phyloP scores from a whole-genome alignment of 2,329 filamentous ascomycete genomes.

The Sporothrix euskadiensis region DNA sequence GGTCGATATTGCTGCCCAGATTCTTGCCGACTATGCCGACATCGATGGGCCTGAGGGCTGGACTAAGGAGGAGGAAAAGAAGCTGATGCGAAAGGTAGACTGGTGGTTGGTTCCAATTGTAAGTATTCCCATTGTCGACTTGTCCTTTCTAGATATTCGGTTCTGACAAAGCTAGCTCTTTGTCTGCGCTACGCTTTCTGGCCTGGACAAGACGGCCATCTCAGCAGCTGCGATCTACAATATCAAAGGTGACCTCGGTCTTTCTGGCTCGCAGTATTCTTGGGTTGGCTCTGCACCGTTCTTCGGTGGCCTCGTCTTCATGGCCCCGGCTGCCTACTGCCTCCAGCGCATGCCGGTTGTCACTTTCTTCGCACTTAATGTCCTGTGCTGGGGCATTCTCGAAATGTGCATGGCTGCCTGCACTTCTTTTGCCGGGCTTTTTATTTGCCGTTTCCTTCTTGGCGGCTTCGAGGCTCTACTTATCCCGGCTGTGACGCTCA shows the following conservation, averaged over 20 bases:
- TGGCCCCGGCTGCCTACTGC: conserved; percentile 34
- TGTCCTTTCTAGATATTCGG: conserved; percentile 24
- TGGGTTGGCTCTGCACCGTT: conserved; percentile 35
- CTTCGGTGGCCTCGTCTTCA: conserved; percentile 35
- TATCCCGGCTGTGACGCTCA: conserved; percentile 34
- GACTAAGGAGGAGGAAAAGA: conserved; percentile 32
- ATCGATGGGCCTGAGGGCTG: conserved; percentile 29
- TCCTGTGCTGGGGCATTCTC: conserved; percentile 33
- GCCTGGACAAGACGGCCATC: conserved; percentile 35
- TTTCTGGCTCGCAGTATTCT: conserved; percentile 36
- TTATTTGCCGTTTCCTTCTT: conserved; percentile 34
- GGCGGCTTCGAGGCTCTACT: conserved; percentile 34
- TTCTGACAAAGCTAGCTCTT: conserved; percentile 10
- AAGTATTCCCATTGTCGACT: neutral
- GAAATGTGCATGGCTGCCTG: conserved; percentile 34
- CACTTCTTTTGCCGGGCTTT: conserved; percentile 32
- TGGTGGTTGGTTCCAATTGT: conserved; percentile 33
- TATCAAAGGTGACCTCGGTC: conserved; percentile 33
- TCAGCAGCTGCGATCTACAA: conserved; percentile 36
- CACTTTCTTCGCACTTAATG: conserved; percentile 32
- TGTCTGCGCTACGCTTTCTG: conserved; percentile 28
- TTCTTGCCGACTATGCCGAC: conserved; percentile 35
- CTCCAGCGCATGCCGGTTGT: conserved; percentile 33
- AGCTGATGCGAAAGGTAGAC: conserved; percentile 32
- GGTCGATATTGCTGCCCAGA: conserved; percentile 36